Base-by-base conservation (phyloP, 257 asterid genomes). In the Thymus mandschuricus region DNA sequence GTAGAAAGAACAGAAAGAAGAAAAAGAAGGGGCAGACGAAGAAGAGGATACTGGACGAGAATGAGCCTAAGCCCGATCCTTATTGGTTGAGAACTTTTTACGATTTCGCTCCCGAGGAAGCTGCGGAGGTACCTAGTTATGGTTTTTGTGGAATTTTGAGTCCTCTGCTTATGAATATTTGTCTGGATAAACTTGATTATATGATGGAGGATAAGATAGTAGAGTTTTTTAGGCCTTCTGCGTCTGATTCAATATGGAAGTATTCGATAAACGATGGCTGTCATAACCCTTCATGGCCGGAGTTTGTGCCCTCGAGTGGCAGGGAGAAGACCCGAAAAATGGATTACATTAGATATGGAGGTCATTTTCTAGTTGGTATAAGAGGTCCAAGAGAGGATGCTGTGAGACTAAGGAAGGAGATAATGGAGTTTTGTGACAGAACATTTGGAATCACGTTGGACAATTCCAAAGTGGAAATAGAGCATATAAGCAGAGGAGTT, bases 251-350 rank as follows among this genome's bases (percentile, higher is more conserved):
- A 0, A 89, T 91, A 81, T 89, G 99, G 99, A 92, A 86, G 81
- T 74, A 88, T 75, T 91, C 97, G 21, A 84, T 91, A 69, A 75
- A 84, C 30, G 98, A 94, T 74, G 92, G 96, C 45, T 91, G 92
- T 72, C 99, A 94, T 51, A 94, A 92, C 83, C 98, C 99, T 31
- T 92, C 98, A 48, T 94, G 99, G 98, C 99, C 99, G 0, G 99
- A 94, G 79, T 94, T 94, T 75, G 99, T 94, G 64, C 99, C 98
- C 3, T 80, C 98, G 0, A 83, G 97, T 76, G 99, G 99, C 71
- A 85, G 78, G 78, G 83, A 83, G 78, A 94, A 89, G 82, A 89
- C 96, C 10, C 82, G 95, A 56, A 94, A 86, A 76, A 94, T 94
- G 99, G 96, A 94, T 44, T 94, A 88, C 48, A 76, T 94, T 46